phyloP scores from a whole-genome alignment of 305 asterid genomes.

The Euphrasia arctica region DNA sequence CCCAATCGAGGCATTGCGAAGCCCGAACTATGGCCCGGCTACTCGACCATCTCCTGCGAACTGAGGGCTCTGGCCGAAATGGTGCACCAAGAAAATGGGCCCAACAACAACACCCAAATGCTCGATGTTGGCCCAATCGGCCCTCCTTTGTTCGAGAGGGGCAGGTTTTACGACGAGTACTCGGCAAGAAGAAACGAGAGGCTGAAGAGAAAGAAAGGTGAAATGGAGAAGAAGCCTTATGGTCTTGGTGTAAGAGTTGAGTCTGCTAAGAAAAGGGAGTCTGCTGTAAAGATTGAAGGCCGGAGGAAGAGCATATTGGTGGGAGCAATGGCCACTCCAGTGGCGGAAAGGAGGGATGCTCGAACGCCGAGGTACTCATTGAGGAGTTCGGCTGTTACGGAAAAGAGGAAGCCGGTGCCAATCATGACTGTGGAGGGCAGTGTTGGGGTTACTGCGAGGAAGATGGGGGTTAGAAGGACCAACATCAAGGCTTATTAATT shows the following conservation, averaged over 20 bases:
- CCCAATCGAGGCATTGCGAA: slow-evolving; percentile 32
- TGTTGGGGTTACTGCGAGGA: slow-evolving; percentile 47
- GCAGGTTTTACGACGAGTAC: slow-evolving; percentile 75
- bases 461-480: slow-evolving; percentile 36
- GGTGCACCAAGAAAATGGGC: slow-evolving; percentile 55
- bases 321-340: slow-evolving; percentile 40
- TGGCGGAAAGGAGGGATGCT: slow-evolving; percentile 39
- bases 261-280: slow-evolving; percentile 59
- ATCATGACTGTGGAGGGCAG: slow-evolving; percentile 36
- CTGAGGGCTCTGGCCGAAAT: slow-evolving; percentile 58
- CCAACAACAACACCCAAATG: slow-evolving; percentile 6
- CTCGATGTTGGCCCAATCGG: slow-evolving; percentile 18
- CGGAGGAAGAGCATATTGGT: slow-evolving; percentile 34
- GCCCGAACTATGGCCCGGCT: slow-evolving; percentile 55
- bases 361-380: slow-evolving; percentile 55
- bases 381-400: slow-evolving; percentile 50
- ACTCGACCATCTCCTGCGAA: slow-evolving; percentile 68
- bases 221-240: slow-evolving; percentile 48
- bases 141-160: slow-evolving; percentile 73
- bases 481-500: slow-evolving; percentile 31
- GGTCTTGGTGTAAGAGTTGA: slow-evolving; percentile 80
- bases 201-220: slow-evolving; percentile 76
- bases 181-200: slow-evolving; percentile 82
- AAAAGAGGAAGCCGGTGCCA: slow-evolving; percentile 52
- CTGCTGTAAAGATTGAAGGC: slow-evolving; percentile 35